Evolutionary conservation across 805 yeast genomes (phyloP), one percentile per base, ranked within the genome.

Genomic region (Kuraishia piskuri): DNA sequence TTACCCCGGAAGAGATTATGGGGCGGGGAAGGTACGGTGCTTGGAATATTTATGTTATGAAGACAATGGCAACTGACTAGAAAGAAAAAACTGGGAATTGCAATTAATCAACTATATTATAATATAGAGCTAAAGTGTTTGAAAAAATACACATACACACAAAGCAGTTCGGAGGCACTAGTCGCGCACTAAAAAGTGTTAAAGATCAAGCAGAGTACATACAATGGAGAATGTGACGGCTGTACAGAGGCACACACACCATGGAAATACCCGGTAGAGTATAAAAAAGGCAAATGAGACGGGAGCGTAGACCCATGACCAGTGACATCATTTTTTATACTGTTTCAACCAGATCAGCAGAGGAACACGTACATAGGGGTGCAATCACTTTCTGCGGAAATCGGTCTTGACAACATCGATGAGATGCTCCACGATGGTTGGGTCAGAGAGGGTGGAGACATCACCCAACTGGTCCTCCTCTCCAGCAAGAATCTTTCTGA

Each of bases 391-490:
- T n/a, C 25, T 25, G 21, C 50, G 54, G 52, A 40, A 40, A 26
- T 52, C 50, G 22, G 26, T 48, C n/a, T 72, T 72, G 36, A 78
- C 84, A 23, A 75, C 75, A 47, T 70, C 77, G 54, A 86, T 85
- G 61, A 86, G 73, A 54, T 84, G 85, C 45, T 77, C 80, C 48
- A 86, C 92, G 59, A 85, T 78, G 56, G 78, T 82, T 22, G 94
- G 92, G 66, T 87, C 86, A 50, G 90, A 82, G 65, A 86, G 78
- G 17, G 94, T 86, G 40, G 89, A 75, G 57, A 83, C 80, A 72
- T 86, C 94, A 58, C 94, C 94, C 63, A 86, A 75, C 71, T 84
- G 90, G 65, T 86, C 91, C 57, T 85, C 86, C 70, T 86, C 92
- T 58, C 82, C 77, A 50, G 90, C 84, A 50, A 84, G 73, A 56